phyloP scores from a whole-genome alignment of 768 basidiomycete genomes.

The Tephrocybe sp. region DNA sequence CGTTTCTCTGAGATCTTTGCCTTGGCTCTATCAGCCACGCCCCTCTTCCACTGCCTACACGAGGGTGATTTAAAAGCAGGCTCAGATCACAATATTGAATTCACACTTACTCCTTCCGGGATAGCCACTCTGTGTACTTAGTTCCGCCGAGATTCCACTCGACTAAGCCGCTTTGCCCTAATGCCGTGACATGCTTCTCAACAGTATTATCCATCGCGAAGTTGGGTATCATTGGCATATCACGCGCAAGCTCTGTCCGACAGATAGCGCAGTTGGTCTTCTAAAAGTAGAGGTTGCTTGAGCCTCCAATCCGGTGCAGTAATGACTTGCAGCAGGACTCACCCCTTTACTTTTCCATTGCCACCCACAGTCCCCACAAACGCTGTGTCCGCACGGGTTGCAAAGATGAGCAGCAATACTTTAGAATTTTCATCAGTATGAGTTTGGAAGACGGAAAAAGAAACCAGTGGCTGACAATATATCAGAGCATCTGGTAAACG shows the following conservation, averaged over 20 bases:
- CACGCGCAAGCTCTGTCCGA: conserved; percentile 42
- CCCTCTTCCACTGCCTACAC: conserved; percentile 38
- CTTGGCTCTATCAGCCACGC: conserved; percentile 25
- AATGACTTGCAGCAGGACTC: conserved; percentile 19
- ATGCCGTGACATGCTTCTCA: conserved; percentile 56
- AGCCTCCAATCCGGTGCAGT: conserved; percentile 5
- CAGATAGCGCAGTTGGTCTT: conserved; percentile 58
- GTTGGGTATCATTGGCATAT: conserved; percentile 61
- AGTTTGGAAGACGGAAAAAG: neutral
- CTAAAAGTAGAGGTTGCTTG: conserved; percentile 19
- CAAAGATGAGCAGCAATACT: conserved; percentile 63
- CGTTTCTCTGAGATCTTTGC: conserved; percentile 3
- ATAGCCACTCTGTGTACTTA: conserved; percentile 49
- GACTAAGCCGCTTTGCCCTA: conserved; percentile 39
- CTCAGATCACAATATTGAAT: neutral
- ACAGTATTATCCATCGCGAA: conserved; percentile 60
- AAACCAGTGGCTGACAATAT: conserved; percentile 49
- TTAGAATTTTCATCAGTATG: conserved; percentile 6
- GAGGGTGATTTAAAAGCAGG: neutral
- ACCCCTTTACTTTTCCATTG: conserved; percentile 60
- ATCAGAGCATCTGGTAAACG: conserved; percentile 60
- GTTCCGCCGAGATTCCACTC: conserved; percentile 56
- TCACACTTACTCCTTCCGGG: conserved; percentile 51
- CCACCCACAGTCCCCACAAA: conserved; percentile 67
- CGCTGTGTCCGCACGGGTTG: conserved; percentile 75